A percentile compares a stretch with the other conserved stretches of the same genome.
These are phyloP conservation scores for Saturnispora zaruensis DNA, from an alignment of 805 yeast species.

Conservation along the genomic window DNA sequence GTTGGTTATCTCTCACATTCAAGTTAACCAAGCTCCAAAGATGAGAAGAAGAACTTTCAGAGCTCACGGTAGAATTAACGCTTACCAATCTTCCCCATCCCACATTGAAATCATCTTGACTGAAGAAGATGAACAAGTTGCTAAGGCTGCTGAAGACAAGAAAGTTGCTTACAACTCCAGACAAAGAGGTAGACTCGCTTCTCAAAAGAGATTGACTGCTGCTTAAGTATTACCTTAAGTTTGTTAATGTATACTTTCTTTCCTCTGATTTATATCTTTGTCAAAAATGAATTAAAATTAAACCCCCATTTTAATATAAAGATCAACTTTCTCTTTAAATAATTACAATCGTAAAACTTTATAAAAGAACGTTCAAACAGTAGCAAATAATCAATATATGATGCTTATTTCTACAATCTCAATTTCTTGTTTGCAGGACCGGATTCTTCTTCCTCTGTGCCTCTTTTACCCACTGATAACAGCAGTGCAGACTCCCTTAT, in stretches of 20 bases:
- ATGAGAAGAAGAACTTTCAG: slow-evolving; percentile 99
- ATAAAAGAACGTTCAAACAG: not conserved
- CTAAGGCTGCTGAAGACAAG: slow-evolving; percentile 59
- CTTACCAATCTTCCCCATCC: slow-evolving; percentile 97
- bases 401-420: not conserved
- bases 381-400: not conserved
- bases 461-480: not conserved
- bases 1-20: slow-evolving; percentile 94
- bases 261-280: slow-evolving; percentile 11
- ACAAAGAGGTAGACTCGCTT: slow-evolving; percentile 86
- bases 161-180: slow-evolving; percentile 72
- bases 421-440: not conserved
- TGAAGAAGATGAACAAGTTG: slow-evolving; percentile 90
- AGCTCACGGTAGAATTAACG: slow-evolving; percentile 99
- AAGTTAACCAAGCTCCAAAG: slow-evolving; percentile 99
- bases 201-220: slow-evolving; percentile 82
- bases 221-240: slow-evolving; percentile 21
- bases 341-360: too few species aligned
- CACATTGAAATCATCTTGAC: slow-evolving; percentile 97
- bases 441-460: not conserved
- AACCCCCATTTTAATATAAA: not conserved
- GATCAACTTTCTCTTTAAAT: too few species aligned
- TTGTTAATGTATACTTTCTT: slow-evolving; percentile 9
- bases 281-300: slow-evolving; percentile 1
- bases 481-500: not conserved